Base-by-base conservation (phyloP, 2,329 filamentous ascomycete genomes). In the Aspergillus pseudonomiae region DNA sequence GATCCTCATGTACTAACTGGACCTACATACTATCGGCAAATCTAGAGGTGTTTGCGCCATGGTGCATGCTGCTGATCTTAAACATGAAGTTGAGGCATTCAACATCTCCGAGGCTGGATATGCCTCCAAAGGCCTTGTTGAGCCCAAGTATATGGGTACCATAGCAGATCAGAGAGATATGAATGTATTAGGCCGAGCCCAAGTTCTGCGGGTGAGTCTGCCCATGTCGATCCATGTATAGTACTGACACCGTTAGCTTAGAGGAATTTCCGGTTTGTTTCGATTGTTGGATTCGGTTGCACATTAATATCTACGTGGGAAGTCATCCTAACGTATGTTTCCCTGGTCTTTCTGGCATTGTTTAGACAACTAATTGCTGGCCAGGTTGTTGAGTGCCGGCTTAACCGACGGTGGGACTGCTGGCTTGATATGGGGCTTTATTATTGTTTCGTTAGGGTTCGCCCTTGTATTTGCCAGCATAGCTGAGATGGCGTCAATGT, bases 241-340 rank as follows among this genome's bases (percentile, higher is more conserved):
- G 59, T 46, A 30, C 19, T 16, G 6, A 16, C 19, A 60, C 19
- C 41, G 32, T 21, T 34, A 52, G 21, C 30, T 50, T 57, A 82
- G 80, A 72, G 80, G 67, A 81, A 81, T 60, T 83, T 82, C 71
- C 73, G 74, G 28, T 81, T 80, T 62, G 67, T 81, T 41, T 80
- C 80, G 0, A 81, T 82, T 60, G 68, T 82, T 19, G 80, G 80
- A 14, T 82, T 82, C 64, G 77, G 74, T 19, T 80, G 77, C 54
- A 81, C 78, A 12, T 65, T 80, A 56, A 77, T 81, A 41, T 74
- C 75, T 45, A 82, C 79, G 50, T 82, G 80, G 79, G 79, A 81
- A 68, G 75, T 76, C 36, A 72, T 80, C 28, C 73, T 81, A 32
- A 78, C 77, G 75, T 80, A 65, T 28, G 74, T 71, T 46, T 9